Conservation (phyloP, 2,329 filamentous ascomycete genomes). For the Coleophoma crateriformis region DNA sequence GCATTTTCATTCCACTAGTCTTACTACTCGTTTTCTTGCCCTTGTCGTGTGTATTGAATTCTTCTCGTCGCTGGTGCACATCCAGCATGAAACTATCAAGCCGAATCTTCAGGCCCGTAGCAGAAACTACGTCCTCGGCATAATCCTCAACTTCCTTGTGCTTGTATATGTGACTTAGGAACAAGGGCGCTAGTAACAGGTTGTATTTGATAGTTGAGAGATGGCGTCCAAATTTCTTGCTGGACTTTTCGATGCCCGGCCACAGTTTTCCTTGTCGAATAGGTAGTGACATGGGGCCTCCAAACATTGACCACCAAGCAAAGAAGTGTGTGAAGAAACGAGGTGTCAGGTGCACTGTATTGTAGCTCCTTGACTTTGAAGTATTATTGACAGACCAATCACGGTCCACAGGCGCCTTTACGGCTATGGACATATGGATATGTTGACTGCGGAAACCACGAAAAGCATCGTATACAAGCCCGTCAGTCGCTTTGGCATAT, state of each 20-base stretch:
- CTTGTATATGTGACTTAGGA: conserved; percentile 96
- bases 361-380: conserved; percentile 84
- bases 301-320: conserved; percentile 95
- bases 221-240: conserved; percentile 97
- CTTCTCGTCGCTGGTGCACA: conserved; percentile 87
- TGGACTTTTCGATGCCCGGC: conserved; percentile 90
- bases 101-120: conserved; percentile 92
- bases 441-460: conserved; percentile 93
- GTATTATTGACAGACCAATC: conserved; percentile 77
- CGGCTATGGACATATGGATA: conserved; percentile 90
- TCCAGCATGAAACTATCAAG: conserved; percentile 98
- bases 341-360: conserved; percentile 89
- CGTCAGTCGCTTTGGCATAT: conserved; percentile 54
- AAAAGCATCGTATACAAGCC: conserved; percentile 80
- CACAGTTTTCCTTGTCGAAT: conserved; percentile 89
- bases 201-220: conserved; percentile 99
- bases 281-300: conserved; percentile 88
- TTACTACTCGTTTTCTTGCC: conserved; percentile 71
- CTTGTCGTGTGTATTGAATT: conserved; percentile 78
- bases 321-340: conserved; percentile 99
- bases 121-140: conserved; percentile 71
- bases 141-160: conserved; percentile 94
- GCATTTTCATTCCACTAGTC: conserved; percentile 92
- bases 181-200: conserved; percentile 82
- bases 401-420: conserved; percentile 79